These are phyloP conservation scores for Glebionis coronaria DNA, from an alignment of 129 eudicot species.

Conservation along the genomic window DNA sequence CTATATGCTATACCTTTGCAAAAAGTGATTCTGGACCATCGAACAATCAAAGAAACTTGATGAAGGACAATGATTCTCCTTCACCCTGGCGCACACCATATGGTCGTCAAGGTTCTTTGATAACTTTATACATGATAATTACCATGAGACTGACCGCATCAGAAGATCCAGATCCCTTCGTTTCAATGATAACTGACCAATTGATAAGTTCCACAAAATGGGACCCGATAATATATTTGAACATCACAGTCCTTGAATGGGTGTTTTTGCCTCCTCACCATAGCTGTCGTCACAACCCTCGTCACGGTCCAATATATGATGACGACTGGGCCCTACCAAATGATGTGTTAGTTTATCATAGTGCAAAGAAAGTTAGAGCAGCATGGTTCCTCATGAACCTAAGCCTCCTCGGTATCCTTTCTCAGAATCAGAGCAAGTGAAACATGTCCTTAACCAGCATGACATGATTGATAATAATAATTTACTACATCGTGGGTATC, in stretches of 20 bases:
- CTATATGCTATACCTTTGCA: no score
- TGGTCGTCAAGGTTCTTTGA: no score
- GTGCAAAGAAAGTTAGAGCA: slow-evolving; percentile 65
- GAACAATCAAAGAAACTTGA: no score
- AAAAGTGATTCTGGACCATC: no score
- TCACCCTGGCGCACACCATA: no score
- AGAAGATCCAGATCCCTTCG: slow-evolving; percentile 40
- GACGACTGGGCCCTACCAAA: slow-evolving; percentile 87
- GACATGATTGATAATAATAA: slow-evolving; percentile 33
- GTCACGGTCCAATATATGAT: slow-evolving; percentile 46
- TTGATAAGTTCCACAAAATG: slow-evolving; percentile 34
- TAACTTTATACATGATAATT: slow-evolving; percentile 41
- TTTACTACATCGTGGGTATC: slow-evolving; percentile 36
- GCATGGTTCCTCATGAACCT: slow-evolving; percentile 38
- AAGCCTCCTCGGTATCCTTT: slow-evolving; percentile 87
- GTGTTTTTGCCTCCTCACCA: slow-evolving; percentile 36
- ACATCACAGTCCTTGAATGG: slow-evolving; percentile 47
- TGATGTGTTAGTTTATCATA: slow-evolving; percentile 51
- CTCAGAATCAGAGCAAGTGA: slow-evolving; percentile 50
- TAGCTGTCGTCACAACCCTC: slow-evolving; percentile 21
- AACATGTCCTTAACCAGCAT: slow-evolving; percentile 33
- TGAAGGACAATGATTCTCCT: no score
- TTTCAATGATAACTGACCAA: slow-evolving; percentile 32
- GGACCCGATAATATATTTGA: slow-evolving; percentile 33
- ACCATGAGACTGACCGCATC: slow-evolving; percentile 38